These are phyloP conservation scores for Aspergillus carbonarius DNA, from an alignment of 2,329 filamentous ascomycete genomes.

Conservation along the genomic window DNA sequence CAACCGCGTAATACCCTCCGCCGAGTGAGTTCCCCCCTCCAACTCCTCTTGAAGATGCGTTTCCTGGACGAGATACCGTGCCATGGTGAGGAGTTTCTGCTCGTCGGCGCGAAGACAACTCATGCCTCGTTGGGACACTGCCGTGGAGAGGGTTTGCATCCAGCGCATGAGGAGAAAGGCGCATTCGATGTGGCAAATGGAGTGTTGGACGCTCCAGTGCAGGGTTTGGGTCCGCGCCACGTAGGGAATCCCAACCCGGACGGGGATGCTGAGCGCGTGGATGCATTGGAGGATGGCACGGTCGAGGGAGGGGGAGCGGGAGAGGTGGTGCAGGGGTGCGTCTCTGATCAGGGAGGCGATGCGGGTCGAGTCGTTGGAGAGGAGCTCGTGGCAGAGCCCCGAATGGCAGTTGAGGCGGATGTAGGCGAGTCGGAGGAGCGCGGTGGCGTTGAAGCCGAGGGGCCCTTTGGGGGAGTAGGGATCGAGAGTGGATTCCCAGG, in stretches of 20 bases:
- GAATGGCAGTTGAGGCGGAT: constrained; percentile 10
- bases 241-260: constrained; percentile 17
- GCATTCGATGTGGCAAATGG: constrained; percentile 22
- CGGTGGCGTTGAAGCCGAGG: constrained; percentile 15
- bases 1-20: neutral
- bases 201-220: constrained; percentile 22
- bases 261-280: constrained; percentile 14
- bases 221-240: constrained; percentile 19
- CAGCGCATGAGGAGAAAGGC: constrained; percentile 39
- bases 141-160: constrained; percentile 15
- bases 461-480: constrained; percentile 8
- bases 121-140: neutral
- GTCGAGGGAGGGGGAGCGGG: neutral
- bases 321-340: neutral
- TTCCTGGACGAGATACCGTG: neutral
- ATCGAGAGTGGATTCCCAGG: constrained; percentile 48
- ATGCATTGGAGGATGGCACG: constrained; percentile 10
- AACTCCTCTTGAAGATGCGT: neutral
- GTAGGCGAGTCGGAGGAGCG: constrained; percentile 15
- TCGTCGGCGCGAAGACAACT: neutral
- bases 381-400: constrained; percentile 3
- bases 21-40: constrained; percentile 4
- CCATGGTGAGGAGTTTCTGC: neutral
- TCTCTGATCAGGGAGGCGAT: neutral
- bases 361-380: neutral